Conservation (phyloP, 257 asterid genomes). For the Solanum medicagineum region DNA sequence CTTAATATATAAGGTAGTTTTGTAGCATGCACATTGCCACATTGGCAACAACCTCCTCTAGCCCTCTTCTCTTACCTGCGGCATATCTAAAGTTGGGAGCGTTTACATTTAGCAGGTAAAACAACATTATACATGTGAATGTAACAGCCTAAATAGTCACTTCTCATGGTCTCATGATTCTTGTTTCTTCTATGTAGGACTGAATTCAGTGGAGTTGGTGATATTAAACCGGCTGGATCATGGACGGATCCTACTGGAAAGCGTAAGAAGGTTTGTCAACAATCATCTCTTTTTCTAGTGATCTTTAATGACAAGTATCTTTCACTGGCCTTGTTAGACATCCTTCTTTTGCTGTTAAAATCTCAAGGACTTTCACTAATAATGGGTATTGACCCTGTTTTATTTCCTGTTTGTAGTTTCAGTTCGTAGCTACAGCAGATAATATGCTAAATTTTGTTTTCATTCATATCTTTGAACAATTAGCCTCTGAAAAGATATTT, state of each 20-base stretch:
- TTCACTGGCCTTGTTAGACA: not conserved
- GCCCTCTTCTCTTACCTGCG: not conserved
- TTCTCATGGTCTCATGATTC: conserved; percentile 18
- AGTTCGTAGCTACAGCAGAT: not conserved
- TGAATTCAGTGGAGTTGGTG: conserved; percentile 23
- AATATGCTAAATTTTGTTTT: not conserved
- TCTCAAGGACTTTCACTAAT: not conserved
- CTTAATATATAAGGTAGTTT: not conserved
- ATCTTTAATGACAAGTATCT: not conserved
- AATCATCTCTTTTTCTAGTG: conserved; percentile 2
- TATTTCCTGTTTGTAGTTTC: not conserved
- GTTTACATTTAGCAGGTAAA: not conserved
- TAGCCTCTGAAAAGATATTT: not conserved
- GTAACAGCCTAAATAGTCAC: not conserved
- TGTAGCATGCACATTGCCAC: not conserved
- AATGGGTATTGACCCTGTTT: not conserved
- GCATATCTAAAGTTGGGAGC: not conserved
- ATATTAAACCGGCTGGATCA: conserved; percentile 22
- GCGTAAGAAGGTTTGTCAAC: conserved; percentile 40
- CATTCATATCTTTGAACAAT: not conserved
- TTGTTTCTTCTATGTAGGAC: conserved; percentile 29
- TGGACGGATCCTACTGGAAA: conserved; percentile 44
- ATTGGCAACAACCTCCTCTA: not conserved
- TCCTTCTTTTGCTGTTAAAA: not conserved
- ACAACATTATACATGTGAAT: not conserved